phyloP scores from a whole-genome alignment of 371 early-diverging fungal species.

The Actinomucor elegans region DNA sequence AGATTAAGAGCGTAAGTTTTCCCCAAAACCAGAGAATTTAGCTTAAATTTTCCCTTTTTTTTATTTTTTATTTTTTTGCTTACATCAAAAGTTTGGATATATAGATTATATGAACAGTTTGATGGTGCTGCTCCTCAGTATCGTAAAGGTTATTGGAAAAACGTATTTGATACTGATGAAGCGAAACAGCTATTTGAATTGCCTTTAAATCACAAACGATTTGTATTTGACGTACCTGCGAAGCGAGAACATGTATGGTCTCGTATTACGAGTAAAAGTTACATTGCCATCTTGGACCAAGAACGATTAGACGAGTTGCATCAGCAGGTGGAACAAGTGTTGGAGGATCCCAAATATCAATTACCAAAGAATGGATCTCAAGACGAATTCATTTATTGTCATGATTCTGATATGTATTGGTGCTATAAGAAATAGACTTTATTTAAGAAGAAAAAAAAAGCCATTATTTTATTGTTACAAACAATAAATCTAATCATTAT shows the following conservation, averaged over 20 bases:
- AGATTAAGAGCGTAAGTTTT: constrained; percentile 28
- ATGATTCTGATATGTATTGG: constrained; percentile 42
- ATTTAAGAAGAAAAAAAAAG: too few relatives aligned
- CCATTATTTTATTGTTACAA: neutral
- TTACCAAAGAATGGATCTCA: constrained; percentile 13
- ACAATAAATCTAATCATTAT: neutral
- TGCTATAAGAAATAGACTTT: constrained; percentile 16
- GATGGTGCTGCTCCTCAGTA: constrained; percentile 40
- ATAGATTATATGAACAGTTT: constrained; percentile 33
- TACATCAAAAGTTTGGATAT: neutral
- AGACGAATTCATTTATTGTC: constrained; percentile 23
- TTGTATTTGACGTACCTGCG: constrained; percentile 19
- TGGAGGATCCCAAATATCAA: constrained; percentile 21
- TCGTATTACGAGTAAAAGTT: constrained; percentile 44
- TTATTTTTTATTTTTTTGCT: neutral
- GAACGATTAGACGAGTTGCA: constrained; percentile 18
- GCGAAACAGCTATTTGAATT: constrained; percentile 21
- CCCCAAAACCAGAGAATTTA: too few relatives aligned
- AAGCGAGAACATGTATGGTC: constrained; percentile 25
- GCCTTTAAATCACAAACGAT: constrained; percentile 24
- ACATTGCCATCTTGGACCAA: constrained; percentile 36
- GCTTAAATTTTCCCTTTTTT: neutral
- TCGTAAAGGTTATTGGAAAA: constrained; percentile 34
- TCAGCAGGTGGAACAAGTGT: constrained; percentile 20
- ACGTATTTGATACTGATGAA: constrained; percentile 31